Percentiles rank a stretch among this genome's conserved stretches.
Evolutionary conservation across 176 grass and related monocot genomes (phyloP).

Genomic region (Musa schizocarpa): DNA sequence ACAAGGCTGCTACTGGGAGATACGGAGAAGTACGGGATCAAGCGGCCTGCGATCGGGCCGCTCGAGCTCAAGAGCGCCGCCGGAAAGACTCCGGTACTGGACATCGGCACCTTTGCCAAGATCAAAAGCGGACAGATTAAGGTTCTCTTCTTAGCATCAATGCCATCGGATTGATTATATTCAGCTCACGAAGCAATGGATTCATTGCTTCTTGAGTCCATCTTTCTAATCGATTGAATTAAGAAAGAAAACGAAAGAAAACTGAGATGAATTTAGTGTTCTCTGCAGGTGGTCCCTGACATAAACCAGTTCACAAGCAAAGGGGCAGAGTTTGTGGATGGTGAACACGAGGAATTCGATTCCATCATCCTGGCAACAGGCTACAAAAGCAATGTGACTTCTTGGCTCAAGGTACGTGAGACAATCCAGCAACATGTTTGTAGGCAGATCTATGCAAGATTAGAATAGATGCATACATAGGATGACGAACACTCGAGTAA

Average conservation of each 20-base stretch:
- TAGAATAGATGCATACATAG: too few relatives aligned
- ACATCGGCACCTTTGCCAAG: conserved; percentile 61
- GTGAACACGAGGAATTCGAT: conserved; percentile 45
- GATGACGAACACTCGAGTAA: too few relatives aligned
- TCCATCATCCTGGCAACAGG: conserved; percentile 78
- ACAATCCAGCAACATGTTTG: neutral
- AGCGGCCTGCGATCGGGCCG: conserved; percentile 49
- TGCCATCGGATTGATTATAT: conserved; percentile 15
- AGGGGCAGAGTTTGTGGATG: conserved; percentile 51
- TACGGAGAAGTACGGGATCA: conserved; percentile 47
- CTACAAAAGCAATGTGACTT: conserved; percentile 77
- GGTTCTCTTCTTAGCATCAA: neutral
- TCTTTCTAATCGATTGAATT: conserved; percentile 12
- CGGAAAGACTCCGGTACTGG: conserved; percentile 63
- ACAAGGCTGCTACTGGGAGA: conserved; percentile 59
- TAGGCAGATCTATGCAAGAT: too few relatives aligned
- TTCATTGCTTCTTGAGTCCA: too few relatives aligned
- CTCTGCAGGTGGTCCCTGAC: conserved; percentile 63
- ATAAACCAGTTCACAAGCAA: conserved; percentile 43
- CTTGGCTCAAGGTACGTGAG: conserved; percentile 72
- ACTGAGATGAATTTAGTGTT: neutral
- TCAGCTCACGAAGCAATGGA: neutral
- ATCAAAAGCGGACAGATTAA: conserved; percentile 60
- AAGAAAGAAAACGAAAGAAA: neutral
- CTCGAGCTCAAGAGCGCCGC: conserved; percentile 58